phyloP scores from a whole-genome alignment of 2,329 filamentous ascomycete genomes.

The Didymella glomerata region DNA sequence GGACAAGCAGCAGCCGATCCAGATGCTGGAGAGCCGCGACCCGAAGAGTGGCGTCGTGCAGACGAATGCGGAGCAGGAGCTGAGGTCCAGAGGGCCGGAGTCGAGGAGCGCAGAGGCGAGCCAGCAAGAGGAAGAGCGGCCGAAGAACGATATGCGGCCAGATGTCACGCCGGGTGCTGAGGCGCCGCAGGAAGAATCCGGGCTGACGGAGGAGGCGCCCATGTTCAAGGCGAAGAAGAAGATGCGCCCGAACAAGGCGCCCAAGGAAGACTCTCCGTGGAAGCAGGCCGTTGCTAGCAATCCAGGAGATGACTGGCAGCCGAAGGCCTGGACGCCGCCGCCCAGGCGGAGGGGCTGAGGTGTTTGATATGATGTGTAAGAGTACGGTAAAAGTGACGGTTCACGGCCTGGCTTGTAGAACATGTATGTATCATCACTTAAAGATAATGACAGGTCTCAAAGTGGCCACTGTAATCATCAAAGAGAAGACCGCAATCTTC shows the following conservation, averaged over 20 bases:
- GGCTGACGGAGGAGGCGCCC: background rate
- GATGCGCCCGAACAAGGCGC: slow-evolving; percentile 38
- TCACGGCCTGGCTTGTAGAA: background rate
- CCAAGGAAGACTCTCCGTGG: slow-evolving; percentile 52
- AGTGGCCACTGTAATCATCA: too few species aligned
- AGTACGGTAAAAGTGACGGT: background rate
- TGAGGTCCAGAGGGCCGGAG: background rate
- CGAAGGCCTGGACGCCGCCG: slow-evolving; percentile 56
- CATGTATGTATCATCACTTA: background rate
- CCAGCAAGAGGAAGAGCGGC: slow-evolving; percentile 18
- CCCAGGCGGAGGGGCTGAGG: slow-evolving; percentile 42
- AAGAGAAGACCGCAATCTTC: too few species aligned
- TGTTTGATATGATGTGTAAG: background rate
- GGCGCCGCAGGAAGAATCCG: slow-evolving; percentile 27
- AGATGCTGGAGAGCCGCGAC: slow-evolving; percentile 56
- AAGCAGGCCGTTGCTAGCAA: slow-evolving; percentile 49
- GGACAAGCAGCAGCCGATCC: slow-evolving; percentile 57
- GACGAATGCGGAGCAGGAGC: slow-evolving; percentile 45
- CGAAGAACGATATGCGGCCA: slow-evolving; percentile 8
- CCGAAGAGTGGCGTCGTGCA: slow-evolving; percentile 50
- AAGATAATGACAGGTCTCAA: too few species aligned
- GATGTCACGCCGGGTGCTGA: slow-evolving; percentile 14
- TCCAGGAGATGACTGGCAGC: slow-evolving; percentile 58
- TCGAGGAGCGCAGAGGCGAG: slow-evolving; percentile 29
- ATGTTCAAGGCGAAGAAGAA: slow-evolving; percentile 21